Percentiles rank a stretch among this genome's conserved stretches.
Conservation (phyloP, 2,329 filamentous ascomycete genomes). For the Chaetomium sp. region DNA sequence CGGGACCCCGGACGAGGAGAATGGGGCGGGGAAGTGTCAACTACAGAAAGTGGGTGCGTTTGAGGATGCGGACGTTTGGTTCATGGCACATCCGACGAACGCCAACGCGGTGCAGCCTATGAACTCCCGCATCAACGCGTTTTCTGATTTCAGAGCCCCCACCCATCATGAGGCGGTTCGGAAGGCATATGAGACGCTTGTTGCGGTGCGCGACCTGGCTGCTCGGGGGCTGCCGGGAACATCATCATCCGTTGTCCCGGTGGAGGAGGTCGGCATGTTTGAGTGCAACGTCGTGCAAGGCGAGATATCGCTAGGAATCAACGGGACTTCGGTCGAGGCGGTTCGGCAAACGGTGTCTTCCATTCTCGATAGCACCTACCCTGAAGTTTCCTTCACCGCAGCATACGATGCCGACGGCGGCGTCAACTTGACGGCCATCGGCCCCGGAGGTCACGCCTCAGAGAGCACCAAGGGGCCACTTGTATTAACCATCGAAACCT, state of each 20-base stretch:
- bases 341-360: slow-evolving; percentile 6
- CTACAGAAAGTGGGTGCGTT: background rate
- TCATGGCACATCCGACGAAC: slow-evolving; percentile 14
- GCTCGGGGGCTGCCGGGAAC: slow-evolving; percentile 7
- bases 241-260: slow-evolving; percentile 3
- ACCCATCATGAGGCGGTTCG: slow-evolving; percentile 1
- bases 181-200: slow-evolving; percentile 11
- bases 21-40: slow-evolving; percentile 3
- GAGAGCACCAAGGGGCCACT: slow-evolving; percentile 12
- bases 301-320: slow-evolving; percentile 7
- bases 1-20: slow-evolving; percentile 13
- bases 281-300: slow-evolving; percentile 11
- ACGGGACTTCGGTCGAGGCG: background rate
- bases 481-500: slow-evolving; percentile 8
- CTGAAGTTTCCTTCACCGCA: background rate
- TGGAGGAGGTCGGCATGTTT: slow-evolving; percentile 17
- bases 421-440: slow-evolving; percentile 11
- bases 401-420: slow-evolving; percentile 5
- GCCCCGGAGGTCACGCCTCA: slow-evolving; percentile 17
- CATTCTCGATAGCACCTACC: slow-evolving; percentile 8
- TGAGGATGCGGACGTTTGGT: slow-evolving; percentile 7
- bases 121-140: slow-evolving; percentile 6
- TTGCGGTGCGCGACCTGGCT: slow-evolving; percentile 5
- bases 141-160: background rate
- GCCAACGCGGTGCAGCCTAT: slow-evolving; percentile 12